A percentile compares a stretch with the other conserved stretches of the same genome.
phyloP scores from a whole-genome alignment of 2,329 filamentous ascomycete species.

The Dichotomopilus funicola region DNA sequence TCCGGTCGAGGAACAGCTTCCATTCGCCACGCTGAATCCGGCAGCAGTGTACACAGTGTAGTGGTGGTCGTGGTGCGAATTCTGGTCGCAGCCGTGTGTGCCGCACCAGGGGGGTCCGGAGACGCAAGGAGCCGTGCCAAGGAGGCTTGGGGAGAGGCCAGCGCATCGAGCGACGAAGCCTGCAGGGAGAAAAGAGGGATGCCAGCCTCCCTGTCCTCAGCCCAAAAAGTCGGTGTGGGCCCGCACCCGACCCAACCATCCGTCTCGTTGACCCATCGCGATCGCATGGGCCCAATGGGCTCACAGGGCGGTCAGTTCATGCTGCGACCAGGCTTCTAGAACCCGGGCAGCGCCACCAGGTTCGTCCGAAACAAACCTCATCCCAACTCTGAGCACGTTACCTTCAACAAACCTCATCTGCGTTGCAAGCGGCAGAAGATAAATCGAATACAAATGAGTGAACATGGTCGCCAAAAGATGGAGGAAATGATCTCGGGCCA shows the following conservation, averaged over 20 bases:
- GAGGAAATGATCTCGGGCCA: neutral
- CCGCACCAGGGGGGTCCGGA: conserved; percentile 13
- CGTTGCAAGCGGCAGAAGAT: too few relatives aligned
- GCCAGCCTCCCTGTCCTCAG: conserved; percentile 20
- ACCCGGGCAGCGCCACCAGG: neutral
- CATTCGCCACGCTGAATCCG: conserved; percentile 10
- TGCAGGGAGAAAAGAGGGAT: conserved; percentile 5
- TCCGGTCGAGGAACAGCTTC: neutral
- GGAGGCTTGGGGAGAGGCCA: conserved; percentile 12
- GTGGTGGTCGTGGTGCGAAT: neutral
- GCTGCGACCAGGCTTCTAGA: neutral
- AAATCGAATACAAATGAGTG: neutral
- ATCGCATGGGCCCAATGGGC: conserved; percentile 4
- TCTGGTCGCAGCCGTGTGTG: conserved; percentile 11
- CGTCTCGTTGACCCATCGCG: conserved; percentile 1
- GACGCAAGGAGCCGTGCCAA: conserved; percentile 14
- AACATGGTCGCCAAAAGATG: neutral
- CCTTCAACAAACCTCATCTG: too few relatives aligned
- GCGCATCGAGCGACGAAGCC: conserved; percentile 7
- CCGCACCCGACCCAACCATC: conserved; percentile 10
- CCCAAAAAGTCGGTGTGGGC: conserved; percentile 26
- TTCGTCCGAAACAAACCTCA: neutral
- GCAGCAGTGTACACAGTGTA: conserved; percentile 10
- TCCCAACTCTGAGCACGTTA: neutral
- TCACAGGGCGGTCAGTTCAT: conserved; percentile 1